These are phyloP conservation scores for Coemansia sp. DNA, from an alignment of 192 early-diverging fungal species.

Conservation along the genomic window DNA sequence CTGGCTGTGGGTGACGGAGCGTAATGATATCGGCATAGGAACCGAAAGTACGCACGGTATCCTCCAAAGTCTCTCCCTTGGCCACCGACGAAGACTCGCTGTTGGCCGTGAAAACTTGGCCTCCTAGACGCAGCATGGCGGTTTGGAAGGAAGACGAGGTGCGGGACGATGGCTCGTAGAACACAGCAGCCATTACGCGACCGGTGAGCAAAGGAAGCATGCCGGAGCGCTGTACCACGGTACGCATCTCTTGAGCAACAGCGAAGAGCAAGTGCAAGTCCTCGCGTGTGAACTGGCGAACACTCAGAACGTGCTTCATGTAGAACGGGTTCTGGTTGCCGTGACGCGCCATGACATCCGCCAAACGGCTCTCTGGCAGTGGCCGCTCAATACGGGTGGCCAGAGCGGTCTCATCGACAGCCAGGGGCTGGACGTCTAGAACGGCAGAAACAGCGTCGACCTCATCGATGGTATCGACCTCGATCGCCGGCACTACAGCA, in stretches of 20 bases:
- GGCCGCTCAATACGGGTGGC: slow-evolving; percentile 22
- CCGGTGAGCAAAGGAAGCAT: slow-evolving; percentile 83
- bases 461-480: slow-evolving; percentile 24
- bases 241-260: slow-evolving; percentile 96
- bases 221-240: slow-evolving; percentile 88
- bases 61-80: slow-evolving; percentile 95
- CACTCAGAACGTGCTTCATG: slow-evolving; percentile 90
- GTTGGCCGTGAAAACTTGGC: slow-evolving; percentile 84
- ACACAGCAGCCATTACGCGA: slow-evolving; percentile 92
- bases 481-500: slow-evolving; percentile 3
- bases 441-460: slow-evolving; percentile 14
- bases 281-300: slow-evolving; percentile 89
- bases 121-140: slow-evolving; percentile 93
- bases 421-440: not conserved
- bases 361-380: slow-evolving; percentile 20
- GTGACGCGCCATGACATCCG: slow-evolving; percentile 52
- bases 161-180: slow-evolving; percentile 96
- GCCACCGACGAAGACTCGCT: slow-evolving; percentile 84
- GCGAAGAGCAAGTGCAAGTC: slow-evolving; percentile 96
- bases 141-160: slow-evolving; percentile 93
- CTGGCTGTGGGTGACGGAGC: slow-evolving; percentile 91
- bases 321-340: slow-evolving; percentile 74
- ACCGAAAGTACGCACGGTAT: slow-evolving; percentile 92
- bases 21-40: slow-evolving; percentile 93
- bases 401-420: not conserved